These are phyloP conservation scores for Selaginella moellendorffii DNA, from an alignment of 75 land plant species.

Conservation along the genomic window DNA sequence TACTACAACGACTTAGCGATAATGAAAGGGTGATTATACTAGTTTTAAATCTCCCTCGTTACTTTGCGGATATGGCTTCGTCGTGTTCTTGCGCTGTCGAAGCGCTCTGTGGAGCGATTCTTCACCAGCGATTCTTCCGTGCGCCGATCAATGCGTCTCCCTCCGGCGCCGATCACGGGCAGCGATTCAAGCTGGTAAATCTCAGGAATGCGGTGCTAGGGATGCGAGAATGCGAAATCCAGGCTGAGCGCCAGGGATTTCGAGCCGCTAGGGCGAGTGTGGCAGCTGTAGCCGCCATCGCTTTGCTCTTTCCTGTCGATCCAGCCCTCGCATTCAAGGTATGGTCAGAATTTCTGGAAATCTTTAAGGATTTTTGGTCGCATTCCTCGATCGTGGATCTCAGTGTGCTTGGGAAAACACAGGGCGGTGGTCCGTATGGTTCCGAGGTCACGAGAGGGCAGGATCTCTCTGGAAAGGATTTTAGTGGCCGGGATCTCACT, in stretches of 20 bases:
- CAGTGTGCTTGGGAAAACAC: not conserved
- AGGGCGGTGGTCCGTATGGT: conserved; percentile 98
- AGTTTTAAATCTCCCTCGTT: too few species aligned
- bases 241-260: not conserved
- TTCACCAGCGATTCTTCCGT: not conserved
- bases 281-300: conserved; percentile 31
- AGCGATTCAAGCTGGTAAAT: not conserved
- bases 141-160: not conserved
- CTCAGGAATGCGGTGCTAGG: too few species aligned
- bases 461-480: conserved; percentile 79
- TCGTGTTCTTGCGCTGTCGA: not conserved
- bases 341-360: not conserved
- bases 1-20: not conserved
- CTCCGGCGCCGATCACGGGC: not conserved
- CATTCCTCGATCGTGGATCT: not conserved
- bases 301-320: conserved; percentile 40
- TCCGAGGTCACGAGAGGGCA: conserved; percentile 77
- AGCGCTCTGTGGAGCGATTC: not conserved
- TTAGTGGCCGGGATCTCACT: conserved; percentile 72
- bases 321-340: conserved; percentile 77
- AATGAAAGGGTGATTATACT: not conserved
- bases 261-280: conserved; percentile 16
- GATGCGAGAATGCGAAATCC: conserved; percentile 1
- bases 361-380: not conserved
- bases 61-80: too few species aligned